Evolutionary conservation across 805 yeast species (phyloP).

Genomic region (Hanseniaspora guilliermondii): DNA sequence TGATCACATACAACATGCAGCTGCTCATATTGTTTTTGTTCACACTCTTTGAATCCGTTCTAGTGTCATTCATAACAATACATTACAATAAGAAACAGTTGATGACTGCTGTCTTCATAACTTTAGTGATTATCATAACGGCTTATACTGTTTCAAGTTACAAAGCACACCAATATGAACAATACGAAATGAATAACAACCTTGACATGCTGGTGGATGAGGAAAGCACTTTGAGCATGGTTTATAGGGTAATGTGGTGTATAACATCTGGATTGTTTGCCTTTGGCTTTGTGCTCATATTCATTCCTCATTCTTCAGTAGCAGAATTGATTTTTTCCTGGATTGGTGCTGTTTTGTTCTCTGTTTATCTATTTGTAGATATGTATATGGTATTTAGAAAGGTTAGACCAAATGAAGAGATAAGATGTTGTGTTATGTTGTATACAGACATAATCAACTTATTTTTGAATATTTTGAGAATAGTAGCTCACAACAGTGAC

Average conservation of each 20-base stretch:
- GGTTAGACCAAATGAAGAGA: constrained; percentile 70
- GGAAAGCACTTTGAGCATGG: constrained; percentile 24
- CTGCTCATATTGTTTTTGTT: constrained; percentile 48
- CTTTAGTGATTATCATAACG: constrained; percentile 61
- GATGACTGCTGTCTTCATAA: constrained; percentile 57
- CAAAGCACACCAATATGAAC: constrained; percentile 18
- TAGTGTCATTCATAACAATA: constrained; percentile 55
- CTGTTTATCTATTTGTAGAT: constrained; percentile 62
- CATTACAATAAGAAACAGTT: constrained; percentile 51
- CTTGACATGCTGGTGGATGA: constrained; percentile 20
- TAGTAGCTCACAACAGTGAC: constrained; percentile 32
- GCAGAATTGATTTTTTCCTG: constrained; percentile 56
- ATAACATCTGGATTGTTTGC: constrained; percentile 42
- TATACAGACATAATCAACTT: constrained; percentile 75
- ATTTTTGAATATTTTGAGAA: constrained; percentile 62
- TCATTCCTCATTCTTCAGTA: constrained; percentile 48
- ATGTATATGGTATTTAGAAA: constrained; percentile 69
- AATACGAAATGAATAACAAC: constrained; percentile 46
- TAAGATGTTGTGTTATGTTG: constrained; percentile 64
- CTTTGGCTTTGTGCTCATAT: constrained; percentile 55
- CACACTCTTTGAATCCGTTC: constrained; percentile 63
- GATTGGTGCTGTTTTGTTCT: constrained; percentile 62
- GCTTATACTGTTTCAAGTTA: constrained; percentile 67
- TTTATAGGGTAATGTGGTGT: constrained; percentile 38
- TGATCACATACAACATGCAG: constrained; percentile 21